Percentiles rank a stretch among this genome's conserved stretches.
phyloP scores from a whole-genome alignment of 345 rosid species.

The Eucalyptus sideroxylon region DNA sequence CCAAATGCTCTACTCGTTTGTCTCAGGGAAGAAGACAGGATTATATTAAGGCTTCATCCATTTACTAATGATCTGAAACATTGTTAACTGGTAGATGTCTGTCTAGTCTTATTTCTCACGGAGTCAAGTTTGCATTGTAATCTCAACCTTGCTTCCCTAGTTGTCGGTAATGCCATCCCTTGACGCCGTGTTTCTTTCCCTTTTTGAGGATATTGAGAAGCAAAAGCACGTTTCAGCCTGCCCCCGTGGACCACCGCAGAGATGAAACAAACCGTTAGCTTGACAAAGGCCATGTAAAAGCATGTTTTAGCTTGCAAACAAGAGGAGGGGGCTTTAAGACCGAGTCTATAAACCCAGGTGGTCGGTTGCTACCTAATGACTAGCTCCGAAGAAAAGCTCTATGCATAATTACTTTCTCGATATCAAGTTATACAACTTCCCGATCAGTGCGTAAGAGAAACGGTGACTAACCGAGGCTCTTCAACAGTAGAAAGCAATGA shows the following conservation, averaged over 20 bases:
- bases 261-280: background rate
- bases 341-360: background rate
- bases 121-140: background rate
- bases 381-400: background rate
- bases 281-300: background rate
- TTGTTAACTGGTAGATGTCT: background rate
- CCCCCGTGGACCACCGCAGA: background rate
- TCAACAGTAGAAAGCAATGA: background rate
- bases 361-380: background rate
- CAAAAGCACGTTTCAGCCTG: background rate
- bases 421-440: background rate
- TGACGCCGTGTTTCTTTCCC: background rate
- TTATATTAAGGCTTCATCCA: background rate
- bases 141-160: background rate
- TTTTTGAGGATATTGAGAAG: background rate
- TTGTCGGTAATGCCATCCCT: background rate
- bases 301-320: background rate
- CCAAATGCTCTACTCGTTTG: background rate
- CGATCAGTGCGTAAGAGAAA: background rate
- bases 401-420: background rate
- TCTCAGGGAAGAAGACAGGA: background rate
- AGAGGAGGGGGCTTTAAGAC: background rate
- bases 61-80: background rate
- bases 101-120: background rate
- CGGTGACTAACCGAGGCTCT: background rate